Evolutionary conservation across 192 early-diverging fungal species (phyloP).

Genomic region (Chytriomyces sp.): DNA sequence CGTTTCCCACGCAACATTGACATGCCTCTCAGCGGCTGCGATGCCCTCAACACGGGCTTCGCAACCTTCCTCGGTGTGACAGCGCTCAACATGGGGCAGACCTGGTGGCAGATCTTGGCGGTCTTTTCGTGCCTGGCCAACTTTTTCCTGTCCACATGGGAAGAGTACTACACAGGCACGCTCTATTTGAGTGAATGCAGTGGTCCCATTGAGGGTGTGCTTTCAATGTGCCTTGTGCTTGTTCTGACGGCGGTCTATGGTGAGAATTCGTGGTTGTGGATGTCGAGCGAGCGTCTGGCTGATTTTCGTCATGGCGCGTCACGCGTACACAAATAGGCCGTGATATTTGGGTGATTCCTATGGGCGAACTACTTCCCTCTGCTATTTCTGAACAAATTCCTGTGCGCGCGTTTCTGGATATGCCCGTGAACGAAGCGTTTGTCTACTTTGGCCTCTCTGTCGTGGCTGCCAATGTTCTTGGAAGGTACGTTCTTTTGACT

Average conservation of each 20-base stretch:
- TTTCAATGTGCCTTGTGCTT: conserved; percentile 65
- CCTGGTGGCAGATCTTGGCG: conserved; percentile 59
- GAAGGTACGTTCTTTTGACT: conserved; percentile 54
- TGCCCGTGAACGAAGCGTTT: conserved; percentile 55
- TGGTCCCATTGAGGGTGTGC: conserved; percentile 90
- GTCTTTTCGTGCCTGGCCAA: conserved; percentile 57
- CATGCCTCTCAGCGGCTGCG: conserved; percentile 55
- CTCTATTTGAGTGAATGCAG: conserved; percentile 82
- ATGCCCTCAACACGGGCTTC: conserved; percentile 68
- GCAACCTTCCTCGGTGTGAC: conserved; percentile 62
- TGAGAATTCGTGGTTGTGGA: conserved; percentile 35
- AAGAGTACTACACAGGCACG: conserved; percentile 90
- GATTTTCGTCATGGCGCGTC: conserved; percentile 5
- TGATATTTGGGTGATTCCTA: conserved; percentile 43
- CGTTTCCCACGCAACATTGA: not conserved
- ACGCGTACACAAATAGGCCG: conserved; percentile 37
- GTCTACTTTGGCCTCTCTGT: conserved; percentile 51
- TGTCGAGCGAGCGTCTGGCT: not conserved
- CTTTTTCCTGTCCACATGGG: conserved; percentile 93
- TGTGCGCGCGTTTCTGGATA: conserved; percentile 1
- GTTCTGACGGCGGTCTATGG: conserved; percentile 69
- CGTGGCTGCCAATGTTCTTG: conserved; percentile 56
- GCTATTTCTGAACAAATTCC: conserved; percentile 40
- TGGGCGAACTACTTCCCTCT: conserved; percentile 38
- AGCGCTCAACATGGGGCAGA: conserved; percentile 66